Percentiles rank a stretch among this genome's conserved stretches.
phyloP scores from a whole-genome alignment of 371 early-diverging fungal species.

The Lichtheimia corymbifera region DNA sequence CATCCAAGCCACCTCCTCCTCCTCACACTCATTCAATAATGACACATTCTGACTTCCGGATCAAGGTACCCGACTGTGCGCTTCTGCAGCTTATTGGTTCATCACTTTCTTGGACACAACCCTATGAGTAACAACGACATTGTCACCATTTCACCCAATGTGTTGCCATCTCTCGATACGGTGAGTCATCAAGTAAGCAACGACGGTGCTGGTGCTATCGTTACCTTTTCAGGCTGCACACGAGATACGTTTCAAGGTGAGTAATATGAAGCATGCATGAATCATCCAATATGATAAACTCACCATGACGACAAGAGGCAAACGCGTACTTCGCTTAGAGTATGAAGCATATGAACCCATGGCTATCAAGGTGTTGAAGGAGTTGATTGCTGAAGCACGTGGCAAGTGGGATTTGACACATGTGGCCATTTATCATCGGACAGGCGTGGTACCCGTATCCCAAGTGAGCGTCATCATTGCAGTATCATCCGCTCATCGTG shows the following conservation, averaged over 20 bases:
- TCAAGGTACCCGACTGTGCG: background rate
- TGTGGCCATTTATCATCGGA: conserved; percentile 74
- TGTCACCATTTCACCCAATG: conserved; percentile 50
- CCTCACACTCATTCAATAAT: background rate
- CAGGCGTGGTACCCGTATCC: conserved; percentile 79
- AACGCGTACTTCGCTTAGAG: conserved; percentile 69
- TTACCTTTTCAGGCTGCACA: conserved; percentile 85
- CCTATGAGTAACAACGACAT: conserved; percentile 4
- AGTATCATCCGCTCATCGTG: conserved; percentile 76
- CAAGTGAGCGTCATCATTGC: conserved; percentile 82
- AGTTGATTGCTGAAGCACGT: conserved; percentile 63
- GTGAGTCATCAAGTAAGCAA: conserved; percentile 59
- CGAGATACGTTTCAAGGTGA: conserved; percentile 80
- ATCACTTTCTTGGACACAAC: background rate
- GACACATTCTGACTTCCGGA: background rate
- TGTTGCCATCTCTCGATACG: conserved; percentile 47
- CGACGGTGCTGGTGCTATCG: conserved; percentile 79
- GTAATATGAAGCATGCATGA: background rate
- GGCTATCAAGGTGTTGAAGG: conserved; percentile 69
- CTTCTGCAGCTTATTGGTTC: background rate
- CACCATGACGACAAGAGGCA: conserved; percentile 35
- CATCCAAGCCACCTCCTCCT: background rate
- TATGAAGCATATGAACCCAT: conserved; percentile 86
- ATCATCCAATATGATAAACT: background rate
- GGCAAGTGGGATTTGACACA: conserved; percentile 65